Evolutionary conservation across 768 basidiomycete genomes (phyloP).

Genomic region (Hericium coralloides): DNA sequence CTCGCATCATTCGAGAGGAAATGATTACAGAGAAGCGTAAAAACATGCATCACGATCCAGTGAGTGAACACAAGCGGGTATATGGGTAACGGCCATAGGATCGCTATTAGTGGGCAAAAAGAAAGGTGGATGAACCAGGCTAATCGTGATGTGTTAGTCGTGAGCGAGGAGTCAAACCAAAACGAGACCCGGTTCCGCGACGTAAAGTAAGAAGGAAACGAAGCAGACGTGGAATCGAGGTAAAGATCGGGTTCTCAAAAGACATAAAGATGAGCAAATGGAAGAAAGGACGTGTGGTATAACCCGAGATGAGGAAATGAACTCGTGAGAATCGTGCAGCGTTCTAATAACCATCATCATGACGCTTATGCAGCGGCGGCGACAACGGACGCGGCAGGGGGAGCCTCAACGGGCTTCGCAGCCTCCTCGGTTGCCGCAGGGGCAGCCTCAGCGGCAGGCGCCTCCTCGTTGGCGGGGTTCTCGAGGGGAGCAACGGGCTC

Average conservation of each 20-base stretch:
- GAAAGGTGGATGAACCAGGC: slow-evolving; percentile 40
- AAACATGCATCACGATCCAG: slow-evolving; percentile 48
- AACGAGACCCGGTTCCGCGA: slow-evolving; percentile 44
- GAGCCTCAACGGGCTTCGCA: slow-evolving; percentile 30
- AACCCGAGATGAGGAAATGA: slow-evolving; percentile 11
- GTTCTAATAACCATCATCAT: slow-evolving; percentile 37
- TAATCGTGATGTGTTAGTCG: slow-evolving; percentile 53
- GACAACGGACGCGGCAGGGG: slow-evolving; percentile 57
- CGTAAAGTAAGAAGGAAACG: slow-evolving; percentile 30
- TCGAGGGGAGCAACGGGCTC: slow-evolving; percentile 77
- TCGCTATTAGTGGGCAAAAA: slow-evolving; percentile 58
- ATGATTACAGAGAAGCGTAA: slow-evolving; percentile 54
- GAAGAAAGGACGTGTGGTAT: slow-evolving; percentile 12
- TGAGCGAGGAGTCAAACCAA: slow-evolving; percentile 35
- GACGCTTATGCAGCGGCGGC: slow-evolving; percentile 64
- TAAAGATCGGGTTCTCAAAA: slow-evolving; percentile 16
- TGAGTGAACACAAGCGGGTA: slow-evolving; percentile 37
- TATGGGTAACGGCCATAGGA: slow-evolving; percentile 32
- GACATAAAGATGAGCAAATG: slow-evolving; percentile 22
- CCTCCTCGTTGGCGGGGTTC: slow-evolving; percentile 55
- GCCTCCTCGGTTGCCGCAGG: slow-evolving; percentile 20
- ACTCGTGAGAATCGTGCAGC: slow-evolving; percentile 18
- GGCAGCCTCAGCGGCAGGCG: slow-evolving; percentile 29
- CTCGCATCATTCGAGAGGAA: slow-evolving; percentile 19
- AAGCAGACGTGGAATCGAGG: slow-evolving; percentile 22